Conservation (phyloP, 2,329 filamentous ascomycete genomes). For the Claviceps fusiformis region DNA sequence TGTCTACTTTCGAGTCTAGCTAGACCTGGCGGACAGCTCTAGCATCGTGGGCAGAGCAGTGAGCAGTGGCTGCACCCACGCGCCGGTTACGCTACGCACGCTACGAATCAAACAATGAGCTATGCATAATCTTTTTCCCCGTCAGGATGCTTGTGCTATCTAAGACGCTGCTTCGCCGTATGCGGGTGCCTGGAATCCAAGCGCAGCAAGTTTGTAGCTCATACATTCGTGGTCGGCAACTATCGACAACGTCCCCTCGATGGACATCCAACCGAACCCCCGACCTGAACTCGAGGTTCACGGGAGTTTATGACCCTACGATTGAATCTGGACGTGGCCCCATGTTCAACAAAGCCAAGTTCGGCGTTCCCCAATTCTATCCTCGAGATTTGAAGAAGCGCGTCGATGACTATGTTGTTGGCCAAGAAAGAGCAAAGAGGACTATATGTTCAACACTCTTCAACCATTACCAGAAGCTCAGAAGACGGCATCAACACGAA, state of each 20-base stretch:
- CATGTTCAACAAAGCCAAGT: constrained; percentile 43
- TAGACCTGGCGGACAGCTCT: not conserved
- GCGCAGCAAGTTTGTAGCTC: not conserved
- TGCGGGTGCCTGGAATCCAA: not conserved
- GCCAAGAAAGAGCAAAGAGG: constrained; percentile 89
- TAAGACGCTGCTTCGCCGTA: not conserved
- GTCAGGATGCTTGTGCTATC: constrained; percentile 2
- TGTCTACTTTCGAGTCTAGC: not conserved
- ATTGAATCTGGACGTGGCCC: constrained; percentile 40
- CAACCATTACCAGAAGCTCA: constrained; percentile 87
- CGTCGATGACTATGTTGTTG: constrained; percentile 91
- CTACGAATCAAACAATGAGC: not conserved
- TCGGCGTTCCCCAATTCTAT: constrained; percentile 50
- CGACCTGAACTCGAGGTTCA: constrained; percentile 44
- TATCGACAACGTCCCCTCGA: not conserved
- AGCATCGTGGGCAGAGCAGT: not conserved
- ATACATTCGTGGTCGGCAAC: not conserved
- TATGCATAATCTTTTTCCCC: not conserved
- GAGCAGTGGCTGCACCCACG: not conserved
- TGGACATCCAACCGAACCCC: constrained; percentile 25
- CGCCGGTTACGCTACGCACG: not conserved
- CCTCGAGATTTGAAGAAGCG: constrained; percentile 68
- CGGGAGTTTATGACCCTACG: constrained; percentile 43
- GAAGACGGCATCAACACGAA: constrained; percentile 66
- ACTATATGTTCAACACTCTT: constrained; percentile 86